Evolutionary conservation across 225 moss, liverwort and hornwort species (phyloP), one percentile per base, ranked within the genome.

Genomic region (Takakia lepidozioides): DNA sequence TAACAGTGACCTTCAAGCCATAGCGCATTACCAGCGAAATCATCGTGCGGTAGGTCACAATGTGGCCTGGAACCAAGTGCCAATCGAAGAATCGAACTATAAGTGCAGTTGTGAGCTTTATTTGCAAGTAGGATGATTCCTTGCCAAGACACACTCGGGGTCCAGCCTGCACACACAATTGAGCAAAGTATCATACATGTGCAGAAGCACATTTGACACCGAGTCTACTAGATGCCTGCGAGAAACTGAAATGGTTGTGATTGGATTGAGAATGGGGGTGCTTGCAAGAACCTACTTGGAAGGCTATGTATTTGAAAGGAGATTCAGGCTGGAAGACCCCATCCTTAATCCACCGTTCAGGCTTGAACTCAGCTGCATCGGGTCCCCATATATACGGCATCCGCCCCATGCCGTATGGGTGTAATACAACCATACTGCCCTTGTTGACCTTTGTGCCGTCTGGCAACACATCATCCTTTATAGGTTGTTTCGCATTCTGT

Each of bases 281-380:
- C n/a, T n/a, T n/a, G n/a, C n/a, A n/a, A n/a, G n/a, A n/a, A 7
- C 10, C 35, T 52, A 74, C 73, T 30, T 68, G 64, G 43, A 69
- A 74, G 30, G 60, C 27, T 2, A 60, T 60, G 48, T 30, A 74
- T 32, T 64, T 74, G 56, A 64, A 74, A 26, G 8, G 55, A 6
- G 73, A 69, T 55, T 73, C 63, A 4, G 46, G 64, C 48, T 60
- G 68, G 45, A 73, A 78, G 22, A 22, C 32, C 8, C 77, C 77
- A 8, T 73, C 51, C 41, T 58, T 58, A 2, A 69, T 48, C 77
- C 73, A 78, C 43, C 73, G 61, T 30, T 69, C 68, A 0, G 73
- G 68, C 40, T 72, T 68, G 42, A 51, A 73, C 3, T 65, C 35
- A 1, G 19, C 38, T 1, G 77, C 77, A 42, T 73, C 65, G 11